Evolutionary conservation across 176 grass and related monocot genomes (phyloP), one percentile per base, ranked within the genome.

Genomic region (Paspalum notatum): DNA sequence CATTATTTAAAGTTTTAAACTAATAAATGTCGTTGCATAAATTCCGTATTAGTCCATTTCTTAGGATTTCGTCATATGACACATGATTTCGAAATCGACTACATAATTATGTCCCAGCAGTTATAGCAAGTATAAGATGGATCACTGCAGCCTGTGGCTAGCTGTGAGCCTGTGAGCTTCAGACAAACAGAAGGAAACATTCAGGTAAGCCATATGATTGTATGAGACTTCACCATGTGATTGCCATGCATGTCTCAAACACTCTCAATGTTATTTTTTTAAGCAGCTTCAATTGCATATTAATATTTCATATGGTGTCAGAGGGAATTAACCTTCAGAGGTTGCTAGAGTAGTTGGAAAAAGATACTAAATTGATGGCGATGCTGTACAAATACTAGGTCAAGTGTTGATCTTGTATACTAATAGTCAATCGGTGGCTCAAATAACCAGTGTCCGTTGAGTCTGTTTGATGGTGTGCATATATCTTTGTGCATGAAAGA

Each of bases 281-380:
- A 46, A 63, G 5, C 5, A 79, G 26, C 9, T 47, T n/a, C 44
- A 42, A 32, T 62, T 27, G 13, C 69, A 69, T 54, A 60, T 54
- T 20, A 80, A 37, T 52, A 89, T 76, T 89, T 53, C 71, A 76
- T 85, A 57, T 77, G 47, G 3, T 56, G 18, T 42, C 48, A 83
- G 15, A 4, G 38, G 54, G 77, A 63, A 63, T 14, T 54, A 40
- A 12, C 49, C 2, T 39, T 14, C 12, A 50, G 12, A 48, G 9
- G n/a, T 27, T 37, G 26, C 10, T 63, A 78, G 27, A 66, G 62
- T 18, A 11, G 17, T 17, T 51, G 52, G 47, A 66, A 53, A 18
- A 63, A 68, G 0, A 53, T 14, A 32, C 22, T 32, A 71, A 64
- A 1, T 18, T 10, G 58, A 32, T 24, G 37, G 5, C 47, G 61